Conservation (phyloP, 352 stramenopile species). For the Phytophthora ohioensis region DNA sequence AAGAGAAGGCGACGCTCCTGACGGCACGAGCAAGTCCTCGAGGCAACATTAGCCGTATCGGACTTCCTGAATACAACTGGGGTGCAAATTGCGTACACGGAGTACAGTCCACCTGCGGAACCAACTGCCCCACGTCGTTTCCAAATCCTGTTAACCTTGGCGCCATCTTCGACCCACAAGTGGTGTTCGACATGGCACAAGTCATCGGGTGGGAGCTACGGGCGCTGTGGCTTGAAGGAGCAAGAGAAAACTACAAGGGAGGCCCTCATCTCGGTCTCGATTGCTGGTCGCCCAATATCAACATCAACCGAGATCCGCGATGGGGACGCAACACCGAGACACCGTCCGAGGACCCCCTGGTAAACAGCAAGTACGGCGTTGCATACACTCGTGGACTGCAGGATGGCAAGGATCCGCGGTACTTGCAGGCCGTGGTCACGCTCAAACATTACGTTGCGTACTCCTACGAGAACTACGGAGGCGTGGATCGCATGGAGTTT, state of each 20-base stretch:
- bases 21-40: constrained; percentile 65
- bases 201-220: constrained; percentile 88
- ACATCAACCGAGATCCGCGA: constrained; percentile 93
- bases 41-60: constrained; percentile 78
- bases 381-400: constrained; percentile 91
- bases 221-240: constrained; percentile 73
- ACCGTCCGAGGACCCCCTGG: constrained; percentile 92
- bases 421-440: constrained; percentile 84
- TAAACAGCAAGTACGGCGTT: constrained; percentile 88
- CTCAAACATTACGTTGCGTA: constrained; percentile 96
- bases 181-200: constrained; percentile 78
- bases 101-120: constrained; percentile 80
- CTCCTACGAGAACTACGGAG: constrained; percentile 78
- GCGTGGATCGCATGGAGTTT: constrained; percentile 83
- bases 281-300: constrained; percentile 95
- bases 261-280: constrained; percentile 84
- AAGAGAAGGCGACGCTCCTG: constrained; percentile 72
- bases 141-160: constrained; percentile 90
- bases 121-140: constrained; percentile 88
- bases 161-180: constrained; percentile 83
- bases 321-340: constrained; percentile 94
- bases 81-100: constrained; percentile 94
- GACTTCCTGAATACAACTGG: constrained; percentile 92
- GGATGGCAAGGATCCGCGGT: constrained; percentile 63
- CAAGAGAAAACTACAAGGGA: constrained; percentile 61